These are phyloP conservation scores for Xylaria longipes DNA, from an alignment of 495 filamentous ascomycete species.

Conservation along the genomic window DNA sequence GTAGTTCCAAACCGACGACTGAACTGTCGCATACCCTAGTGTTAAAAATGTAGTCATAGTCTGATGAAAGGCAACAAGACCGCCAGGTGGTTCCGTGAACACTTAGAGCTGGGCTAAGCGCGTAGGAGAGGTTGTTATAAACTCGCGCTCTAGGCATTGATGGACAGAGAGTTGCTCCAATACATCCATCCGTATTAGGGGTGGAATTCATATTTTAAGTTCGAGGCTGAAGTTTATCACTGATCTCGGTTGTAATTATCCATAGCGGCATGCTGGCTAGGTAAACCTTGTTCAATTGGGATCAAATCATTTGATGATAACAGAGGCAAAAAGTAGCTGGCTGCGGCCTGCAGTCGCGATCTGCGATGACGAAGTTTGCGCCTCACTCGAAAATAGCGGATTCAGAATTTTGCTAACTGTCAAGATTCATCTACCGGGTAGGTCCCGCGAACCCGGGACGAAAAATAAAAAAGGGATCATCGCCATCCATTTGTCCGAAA, in stretches of 20 bases:
- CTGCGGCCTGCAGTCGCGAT: too few relatives aligned
- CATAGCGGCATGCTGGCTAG: not conserved
- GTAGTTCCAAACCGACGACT: not conserved
- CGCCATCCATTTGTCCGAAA: conserved; percentile 21
- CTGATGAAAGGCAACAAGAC: not conserved
- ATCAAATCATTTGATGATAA: not conserved
- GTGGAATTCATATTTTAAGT: not conserved
- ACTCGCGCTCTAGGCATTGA: not conserved
- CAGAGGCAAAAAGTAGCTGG: not conserved
- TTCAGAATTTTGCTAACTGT: too few relatives aligned
- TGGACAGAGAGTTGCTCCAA: not conserved
- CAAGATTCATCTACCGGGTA: not conserved
- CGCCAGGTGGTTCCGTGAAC: not conserved
- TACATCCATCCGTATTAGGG: not conserved
- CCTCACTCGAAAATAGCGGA: too few relatives aligned
- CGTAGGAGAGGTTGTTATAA: not conserved
- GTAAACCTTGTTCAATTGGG: not conserved
- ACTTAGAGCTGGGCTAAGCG: not conserved
- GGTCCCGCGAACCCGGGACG: not conserved
- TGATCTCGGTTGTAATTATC: too few relatives aligned
- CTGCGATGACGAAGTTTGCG: too few relatives aligned
- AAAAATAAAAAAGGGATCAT: too few relatives aligned
- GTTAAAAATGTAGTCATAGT: not conserved
- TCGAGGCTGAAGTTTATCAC: not conserved
- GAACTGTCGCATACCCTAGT: not conserved